These are phyloP conservation scores for Raffaelea arxii DNA, from an alignment of 2,329 filamentous ascomycete species.

Conservation along the genomic window DNA sequence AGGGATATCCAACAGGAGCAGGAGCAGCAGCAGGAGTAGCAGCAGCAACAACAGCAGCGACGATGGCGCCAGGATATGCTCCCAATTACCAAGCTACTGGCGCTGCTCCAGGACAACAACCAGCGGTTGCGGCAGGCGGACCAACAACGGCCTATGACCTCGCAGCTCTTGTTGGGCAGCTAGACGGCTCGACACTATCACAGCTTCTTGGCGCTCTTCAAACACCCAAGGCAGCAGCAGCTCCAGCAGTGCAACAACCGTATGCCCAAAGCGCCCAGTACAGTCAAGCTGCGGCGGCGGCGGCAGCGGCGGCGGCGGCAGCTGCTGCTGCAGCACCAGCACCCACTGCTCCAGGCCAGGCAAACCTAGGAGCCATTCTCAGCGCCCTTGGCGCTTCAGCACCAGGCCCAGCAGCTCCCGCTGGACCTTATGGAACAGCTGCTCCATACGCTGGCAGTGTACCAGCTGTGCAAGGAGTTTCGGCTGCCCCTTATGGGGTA, in stretches of 20 bases:
- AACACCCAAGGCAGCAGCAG: background rate
- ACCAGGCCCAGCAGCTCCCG: constrained; percentile 10
- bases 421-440: constrained; percentile 8
- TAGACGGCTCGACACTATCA: constrained; percentile 23
- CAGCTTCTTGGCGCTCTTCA: constrained; percentile 23
- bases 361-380: constrained; percentile 38
- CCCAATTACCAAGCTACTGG: constrained; percentile 8
- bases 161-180: constrained; percentile 16
- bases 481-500: background rate
- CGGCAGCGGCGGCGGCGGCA: background rate
- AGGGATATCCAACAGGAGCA: constrained; percentile 3
- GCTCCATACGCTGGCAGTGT: constrained; percentile 13
- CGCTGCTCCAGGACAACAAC: constrained; percentile 8
- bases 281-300: background rate
- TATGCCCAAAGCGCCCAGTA: background rate
- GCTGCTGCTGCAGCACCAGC: background rate
- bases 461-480: background rate
- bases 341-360: constrained; percentile 14
- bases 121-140: background rate
- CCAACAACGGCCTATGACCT: constrained; percentile 11
- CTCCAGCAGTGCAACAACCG: background rate
- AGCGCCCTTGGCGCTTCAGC: constrained; percentile 24
- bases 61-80: constrained; percentile 1
- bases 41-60: too few relatives aligned
- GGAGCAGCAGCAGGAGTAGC: too few relatives aligned